These are phyloP conservation scores for Melampsora larici-populina DNA, from an alignment of 1,284 basidiomycete genomes.

Conservation along the genomic window DNA sequence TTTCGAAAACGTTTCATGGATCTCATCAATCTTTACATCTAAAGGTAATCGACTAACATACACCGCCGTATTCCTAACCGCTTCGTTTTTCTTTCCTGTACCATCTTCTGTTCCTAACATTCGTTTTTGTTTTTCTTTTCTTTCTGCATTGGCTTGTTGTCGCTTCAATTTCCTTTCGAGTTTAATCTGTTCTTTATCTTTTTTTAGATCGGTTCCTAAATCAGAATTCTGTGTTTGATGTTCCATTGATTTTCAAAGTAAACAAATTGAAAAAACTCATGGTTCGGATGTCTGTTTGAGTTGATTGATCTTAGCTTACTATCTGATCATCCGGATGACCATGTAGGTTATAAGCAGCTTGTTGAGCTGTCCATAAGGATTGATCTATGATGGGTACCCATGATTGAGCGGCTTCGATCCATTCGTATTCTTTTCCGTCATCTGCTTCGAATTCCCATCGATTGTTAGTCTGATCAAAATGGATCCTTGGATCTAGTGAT, in stretches of 20 bases:
- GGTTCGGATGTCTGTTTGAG: not conserved
- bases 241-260: not conserved
- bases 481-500: constrained; percentile 59
- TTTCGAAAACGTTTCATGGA: constrained; percentile 77
- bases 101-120: constrained; percentile 52
- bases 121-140: constrained; percentile 57
- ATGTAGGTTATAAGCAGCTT: constrained; percentile 81
- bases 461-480: constrained; percentile 69
- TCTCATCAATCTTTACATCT: constrained; percentile 70
- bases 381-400: constrained; percentile 87
- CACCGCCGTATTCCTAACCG: constrained; percentile 71
- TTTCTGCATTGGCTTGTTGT: constrained; percentile 52
- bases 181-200: constrained; percentile 66
- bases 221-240: constrained; percentile 33
- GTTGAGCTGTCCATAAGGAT: constrained; percentile 75
- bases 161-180: constrained; percentile 56
- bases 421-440: constrained; percentile 80
- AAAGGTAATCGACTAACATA: constrained; percentile 81
- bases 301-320: constrained; percentile 57
- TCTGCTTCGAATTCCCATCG: constrained; percentile 88
- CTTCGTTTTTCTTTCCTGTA: constrained; percentile 52
- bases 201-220: constrained; percentile 53
- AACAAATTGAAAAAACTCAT: not conserved
- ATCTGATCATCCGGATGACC: constrained; percentile 76
- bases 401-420: constrained; percentile 66